These are phyloP conservation scores for Eucalyptus cloeziana DNA, from an alignment of 345 rosid genomes.

Conservation along the genomic window DNA sequence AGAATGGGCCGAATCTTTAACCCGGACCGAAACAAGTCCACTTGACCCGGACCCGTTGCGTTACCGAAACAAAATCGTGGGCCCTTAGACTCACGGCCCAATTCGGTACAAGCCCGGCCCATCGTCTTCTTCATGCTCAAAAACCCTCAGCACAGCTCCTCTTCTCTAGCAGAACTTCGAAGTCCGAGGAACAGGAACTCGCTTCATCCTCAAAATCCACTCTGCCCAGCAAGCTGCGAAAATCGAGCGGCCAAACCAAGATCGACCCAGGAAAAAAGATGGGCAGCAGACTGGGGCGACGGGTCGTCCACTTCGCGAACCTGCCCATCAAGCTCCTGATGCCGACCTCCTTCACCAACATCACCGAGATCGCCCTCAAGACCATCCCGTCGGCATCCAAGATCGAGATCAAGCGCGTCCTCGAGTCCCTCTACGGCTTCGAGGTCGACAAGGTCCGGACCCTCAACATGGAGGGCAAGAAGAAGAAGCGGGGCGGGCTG, in stretches of 20 bases:
- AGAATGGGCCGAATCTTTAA: background rate
- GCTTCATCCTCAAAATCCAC: background rate
- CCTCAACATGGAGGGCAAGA: slow-evolving; percentile 93
- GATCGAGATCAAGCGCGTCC: slow-evolving; percentile 95
- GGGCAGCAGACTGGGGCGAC: slow-evolving; percentile 71
- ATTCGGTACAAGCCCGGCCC: background rate
- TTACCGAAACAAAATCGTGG: background rate
- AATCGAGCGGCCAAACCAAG: background rate
- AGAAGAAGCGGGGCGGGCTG: slow-evolving; percentile 76
- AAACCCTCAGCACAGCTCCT: background rate
- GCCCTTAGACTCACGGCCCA: background rate
- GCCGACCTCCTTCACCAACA: slow-evolving; percentile 52
- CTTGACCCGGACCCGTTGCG: background rate
- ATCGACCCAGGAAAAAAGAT: background rate
- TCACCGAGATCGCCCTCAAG: slow-evolving; percentile 63
- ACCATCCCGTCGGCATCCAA: slow-evolving; percentile 84
- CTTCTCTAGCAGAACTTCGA: background rate
- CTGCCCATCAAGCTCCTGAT: slow-evolving; percentile 72
- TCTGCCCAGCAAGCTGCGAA: background rate
- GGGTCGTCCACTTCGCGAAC: slow-evolving; percentile 74
- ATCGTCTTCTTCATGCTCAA: background rate
- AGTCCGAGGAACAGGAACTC: background rate
- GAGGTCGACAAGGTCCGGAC: slow-evolving; percentile 76
- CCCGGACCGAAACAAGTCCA: background rate
- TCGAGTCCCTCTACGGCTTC: slow-evolving; percentile 84